Base-by-base conservation (phyloP, 257 asterid genomes). In the Solanum medicagineum region DNA sequence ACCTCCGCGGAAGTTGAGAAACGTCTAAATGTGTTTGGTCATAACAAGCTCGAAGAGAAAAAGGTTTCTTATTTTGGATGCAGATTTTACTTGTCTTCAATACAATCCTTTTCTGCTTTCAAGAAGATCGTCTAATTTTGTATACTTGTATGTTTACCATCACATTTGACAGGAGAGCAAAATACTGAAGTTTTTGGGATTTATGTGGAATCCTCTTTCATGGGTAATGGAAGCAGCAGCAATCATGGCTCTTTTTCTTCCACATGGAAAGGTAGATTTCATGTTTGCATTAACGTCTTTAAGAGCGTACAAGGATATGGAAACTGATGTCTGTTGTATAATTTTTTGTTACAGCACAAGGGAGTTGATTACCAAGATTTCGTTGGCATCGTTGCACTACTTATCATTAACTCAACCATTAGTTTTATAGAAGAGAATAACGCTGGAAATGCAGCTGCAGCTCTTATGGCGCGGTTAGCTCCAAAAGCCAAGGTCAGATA, bases 161-260 rank as follows among this genome's bases (percentile, higher is more conserved):
- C 59, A 22, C 75, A 60, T 82, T 82, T 45, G 56, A 66, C 74
- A 88, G 90, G 90, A 88, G 79, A 88, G 84, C 59, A 88, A 86
- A 86, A 70, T 88, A 40, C 85, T 88, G 54, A 88, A 88, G 87
- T 88, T 88, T 74, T 82, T 88, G 57, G 90, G 90, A 20, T 88
- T 88, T 47, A 88, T 88, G 90, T 88, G 90, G 90, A 88, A 88
- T 70, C 88, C 90, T 53, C 87, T 88, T 47, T 88, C 90, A 56
- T 88, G 90, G 90, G 90, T 88, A 22, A 88, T 88, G 90, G 90
- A 88, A 88, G 88, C 85, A 20, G 90, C 90, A 49, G 87, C 90
- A 15, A 86, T 88, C 66, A 84, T 88, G 83, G 90, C 88, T 12
- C 85, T 88, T 63, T 81, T 81, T 55, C 87, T 88, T 83, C 87